Conservation (phyloP, 1,284 basidiomycete genomes). For the Apiotrichum gamsii region DNA sequence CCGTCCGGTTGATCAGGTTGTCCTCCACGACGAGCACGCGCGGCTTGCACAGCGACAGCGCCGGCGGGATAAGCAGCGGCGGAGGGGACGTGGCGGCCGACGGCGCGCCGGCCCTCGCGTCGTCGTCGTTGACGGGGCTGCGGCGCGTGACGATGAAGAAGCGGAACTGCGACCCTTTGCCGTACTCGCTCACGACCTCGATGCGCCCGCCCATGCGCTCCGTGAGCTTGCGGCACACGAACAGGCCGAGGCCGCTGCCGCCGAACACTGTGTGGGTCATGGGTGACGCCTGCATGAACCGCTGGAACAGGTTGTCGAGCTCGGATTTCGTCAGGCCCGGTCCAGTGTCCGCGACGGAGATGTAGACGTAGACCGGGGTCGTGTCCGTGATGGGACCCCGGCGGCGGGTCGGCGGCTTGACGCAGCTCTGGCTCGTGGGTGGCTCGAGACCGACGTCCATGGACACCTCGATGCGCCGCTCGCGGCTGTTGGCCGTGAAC, state of each 20-base stretch:
- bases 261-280: conserved; percentile 29
- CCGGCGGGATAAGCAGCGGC: too few species aligned
- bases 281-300: conserved; percentile 26
- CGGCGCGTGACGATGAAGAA: conserved; percentile 27
- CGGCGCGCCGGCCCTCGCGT: background rate
- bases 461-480: conserved; percentile 27
- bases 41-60: background rate
- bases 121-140: background rate
- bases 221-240: conserved; percentile 25
- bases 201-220: conserved; percentile 29
- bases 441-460: conserved; percentile 28
- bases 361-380: conserved; percentile 15
- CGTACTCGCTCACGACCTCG: conserved; percentile 23
- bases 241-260: conserved; percentile 31
- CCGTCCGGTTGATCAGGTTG: conserved; percentile 42
- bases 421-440: conserved; percentile 14
- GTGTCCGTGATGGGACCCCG: conserved; percentile 2
- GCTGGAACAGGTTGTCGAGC: conserved; percentile 24
- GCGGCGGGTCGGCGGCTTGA: background rate
- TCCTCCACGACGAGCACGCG: conserved; percentile 32
- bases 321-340: conserved; percentile 25
- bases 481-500: conserved; percentile 31
- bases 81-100: background rate
- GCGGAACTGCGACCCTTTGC: conserved; percentile 45
- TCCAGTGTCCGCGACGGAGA: conserved; percentile 23